phyloP scores from a whole-genome alignment of 1,284 basidiomycete species.

The Mycosarcoma mackinlayi region DNA sequence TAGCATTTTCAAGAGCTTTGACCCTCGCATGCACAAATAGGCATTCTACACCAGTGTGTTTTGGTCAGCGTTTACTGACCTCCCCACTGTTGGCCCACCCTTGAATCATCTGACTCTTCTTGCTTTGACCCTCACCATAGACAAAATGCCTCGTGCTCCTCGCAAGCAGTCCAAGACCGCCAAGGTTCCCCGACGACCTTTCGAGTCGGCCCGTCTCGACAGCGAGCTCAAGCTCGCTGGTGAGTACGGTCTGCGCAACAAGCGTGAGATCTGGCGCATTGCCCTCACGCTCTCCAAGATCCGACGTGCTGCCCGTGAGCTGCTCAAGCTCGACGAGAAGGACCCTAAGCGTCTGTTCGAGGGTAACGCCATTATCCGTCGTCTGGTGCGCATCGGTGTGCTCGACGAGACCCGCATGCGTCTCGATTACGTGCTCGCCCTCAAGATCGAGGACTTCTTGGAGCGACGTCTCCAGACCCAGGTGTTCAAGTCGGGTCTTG shows the following conservation, averaged over 20 bases:
- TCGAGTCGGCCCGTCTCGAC: constrained; percentile 97
- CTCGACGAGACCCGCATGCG: constrained; percentile 97
- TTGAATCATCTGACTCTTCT: constrained; percentile 18
- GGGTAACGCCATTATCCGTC: constrained; percentile 97
- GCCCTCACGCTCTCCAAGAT: constrained; percentile 96
- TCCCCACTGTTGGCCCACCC: constrained; percentile 43
- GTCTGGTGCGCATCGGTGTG: constrained; percentile 99
- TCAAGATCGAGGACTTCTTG: constrained; percentile 99
- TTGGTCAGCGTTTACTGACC: constrained; percentile 36
- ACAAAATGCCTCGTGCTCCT: constrained; percentile 65
- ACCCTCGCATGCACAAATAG: constrained; percentile 53
- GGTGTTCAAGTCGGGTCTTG: constrained; percentile 98
- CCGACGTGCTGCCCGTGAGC: constrained; percentile 99
- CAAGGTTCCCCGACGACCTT: constrained; percentile 92
- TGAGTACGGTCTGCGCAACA: constrained; percentile 99
- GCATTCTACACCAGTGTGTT: constrained; percentile 19
- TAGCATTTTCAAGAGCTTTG: constrained; percentile 55
- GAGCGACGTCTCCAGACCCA: constrained; percentile 98
- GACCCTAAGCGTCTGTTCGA: constrained; percentile 99
- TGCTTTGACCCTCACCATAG: neutral
- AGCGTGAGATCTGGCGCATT: constrained; percentile 99
- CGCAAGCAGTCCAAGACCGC: constrained; percentile 68
- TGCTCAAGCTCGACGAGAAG: constrained; percentile 99
- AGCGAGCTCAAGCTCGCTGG: constrained; percentile 99
- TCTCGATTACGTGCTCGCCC: constrained; percentile 91